Evolutionary conservation across 805 yeast species (phyloP), one percentile per base, ranked within the genome.

Genomic region (Ogataea henricii): DNA sequence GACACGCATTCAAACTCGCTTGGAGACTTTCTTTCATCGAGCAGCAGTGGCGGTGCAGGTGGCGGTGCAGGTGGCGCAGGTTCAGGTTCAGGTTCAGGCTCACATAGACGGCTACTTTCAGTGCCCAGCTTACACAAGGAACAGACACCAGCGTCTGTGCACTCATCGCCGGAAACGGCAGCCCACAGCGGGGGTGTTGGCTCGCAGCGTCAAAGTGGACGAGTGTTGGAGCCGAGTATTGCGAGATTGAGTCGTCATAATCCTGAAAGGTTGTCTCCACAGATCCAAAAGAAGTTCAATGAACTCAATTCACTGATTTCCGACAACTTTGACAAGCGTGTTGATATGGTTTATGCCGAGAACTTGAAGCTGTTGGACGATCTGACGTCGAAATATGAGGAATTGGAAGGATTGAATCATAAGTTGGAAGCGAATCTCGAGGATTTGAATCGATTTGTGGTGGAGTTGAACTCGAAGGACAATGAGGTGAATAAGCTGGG

Each of bases 371-470:
- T 74, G 26, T 39, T 65, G 10, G 56, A 57, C 1, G 57, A 63
- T 7, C 46, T 74, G 4, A 54, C 55, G 16, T 42, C 37, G 10
- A 52, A 54, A 16, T 59, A 64, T 29, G 53, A 63, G 4, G 62
- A 70, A 16, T 41, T 72, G 21, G 56, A 52, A 13, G 43, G 46
- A 2, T 49, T 73, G 18, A 63, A 60, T 27, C 45, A 43, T 6
- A 65, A 65, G 27, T 60, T 73, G 37, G 49, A 59, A 7, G 49
- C 48, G 1, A 57, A 59, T 22, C 52, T 68, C 39, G 43, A 53
- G 6, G 52, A 58, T 8, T 55, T 74, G 9, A 64, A 67, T 25
- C 48, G 49, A 2, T 59, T 63, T 32, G 44, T 73, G 22, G 53
- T 54, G 13, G 54, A 48, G 1, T 48, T 74, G 27, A 66, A 66